These are phyloP conservation scores for Saccharomyces hybrid DNA, from an alignment of 1,139 yeast genomes.

Conservation along the genomic window DNA sequence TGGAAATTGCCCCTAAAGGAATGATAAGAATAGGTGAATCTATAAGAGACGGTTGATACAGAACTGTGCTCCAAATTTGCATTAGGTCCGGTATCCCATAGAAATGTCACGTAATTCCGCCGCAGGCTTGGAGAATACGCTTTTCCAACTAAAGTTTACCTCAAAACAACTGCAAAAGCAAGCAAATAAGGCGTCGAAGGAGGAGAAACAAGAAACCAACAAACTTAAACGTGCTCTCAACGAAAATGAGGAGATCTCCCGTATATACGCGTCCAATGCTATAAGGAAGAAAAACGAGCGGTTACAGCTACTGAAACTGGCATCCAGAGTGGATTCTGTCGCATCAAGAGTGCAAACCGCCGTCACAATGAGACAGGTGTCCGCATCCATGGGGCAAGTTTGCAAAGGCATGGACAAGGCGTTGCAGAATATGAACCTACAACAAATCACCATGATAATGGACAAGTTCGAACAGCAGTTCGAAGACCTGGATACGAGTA, in stretches of 20 bases:
- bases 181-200: constrained; percentile 84
- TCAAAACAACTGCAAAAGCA: constrained; percentile 89
- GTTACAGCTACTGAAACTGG: constrained; percentile 68
- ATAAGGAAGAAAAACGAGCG: constrained; percentile 86
- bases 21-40: not conserved
- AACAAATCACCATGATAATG: constrained; percentile 87
- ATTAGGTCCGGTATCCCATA: not conserved
- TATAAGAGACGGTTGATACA: not conserved
- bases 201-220: constrained; percentile 78
- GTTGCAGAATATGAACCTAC: constrained; percentile 89
- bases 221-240: constrained; percentile 63
- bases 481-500: constrained; percentile 89
- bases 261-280: constrained; percentile 91
- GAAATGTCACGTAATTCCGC: constrained; percentile 29
- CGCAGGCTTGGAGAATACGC: constrained; percentile 31
- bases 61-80: not conserved
- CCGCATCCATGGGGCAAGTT: constrained; percentile 88
- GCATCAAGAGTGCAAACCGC: constrained; percentile 96
- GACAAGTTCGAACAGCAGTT: constrained; percentile 94
- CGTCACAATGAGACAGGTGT: constrained; percentile 90
- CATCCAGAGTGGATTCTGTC: constrained; percentile 91
- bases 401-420: constrained; percentile 96
- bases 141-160: constrained; percentile 54
- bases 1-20: not conserved
- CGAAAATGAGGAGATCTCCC: constrained; percentile 79